Conservation (phyloP, 805 yeast species). For the Geotrichum ghanense region DNA sequence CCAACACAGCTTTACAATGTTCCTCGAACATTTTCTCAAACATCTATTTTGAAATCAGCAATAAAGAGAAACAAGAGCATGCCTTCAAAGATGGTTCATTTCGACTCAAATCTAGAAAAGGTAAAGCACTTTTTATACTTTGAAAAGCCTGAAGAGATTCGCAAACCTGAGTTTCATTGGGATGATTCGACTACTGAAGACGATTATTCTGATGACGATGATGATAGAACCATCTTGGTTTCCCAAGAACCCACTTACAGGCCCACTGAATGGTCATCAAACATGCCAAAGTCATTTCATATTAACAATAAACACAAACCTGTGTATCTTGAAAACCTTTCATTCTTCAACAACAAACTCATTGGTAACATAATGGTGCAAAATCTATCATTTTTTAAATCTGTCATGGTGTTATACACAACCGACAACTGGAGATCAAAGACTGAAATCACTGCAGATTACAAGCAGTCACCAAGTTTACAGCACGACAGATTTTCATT, state of each 20-base stretch:
- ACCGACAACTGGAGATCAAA: conserved; percentile 70
- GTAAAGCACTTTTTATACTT: conserved; percentile 61
- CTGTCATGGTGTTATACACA: conserved; percentile 64
- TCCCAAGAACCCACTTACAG: conserved; percentile 27
- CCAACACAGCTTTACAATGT: not conserved
- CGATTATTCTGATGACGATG: conserved; percentile 22
- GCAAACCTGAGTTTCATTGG: conserved; percentile 20
- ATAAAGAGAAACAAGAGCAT: conserved; percentile 18
- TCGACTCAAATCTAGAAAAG: conserved; percentile 47
- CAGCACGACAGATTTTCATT: conserved; percentile 56
- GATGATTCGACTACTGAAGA: conserved; percentile 19
- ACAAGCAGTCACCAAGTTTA: conserved; percentile 23
- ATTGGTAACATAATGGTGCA: conserved; percentile 69
- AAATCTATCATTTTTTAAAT: conserved; percentile 59
- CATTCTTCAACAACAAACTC: conserved; percentile 45
- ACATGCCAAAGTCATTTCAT: conserved; percentile 8
- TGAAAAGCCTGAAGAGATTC: conserved; percentile 48
- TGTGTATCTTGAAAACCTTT: conserved; percentile 54
- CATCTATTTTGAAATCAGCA: not conserved
- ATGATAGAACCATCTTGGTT: conserved; percentile 16
- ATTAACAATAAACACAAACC: conserved; percentile 15
- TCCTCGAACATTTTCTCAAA: not conserved
- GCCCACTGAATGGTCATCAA: conserved; percentile 9
- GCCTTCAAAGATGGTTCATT: conserved; percentile 63
- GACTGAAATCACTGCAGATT: conserved; percentile 53